These are phyloP conservation scores for Venturia oleaginea DNA, from an alignment of 2,329 filamentous ascomycete genomes.

Conservation along the genomic window DNA sequence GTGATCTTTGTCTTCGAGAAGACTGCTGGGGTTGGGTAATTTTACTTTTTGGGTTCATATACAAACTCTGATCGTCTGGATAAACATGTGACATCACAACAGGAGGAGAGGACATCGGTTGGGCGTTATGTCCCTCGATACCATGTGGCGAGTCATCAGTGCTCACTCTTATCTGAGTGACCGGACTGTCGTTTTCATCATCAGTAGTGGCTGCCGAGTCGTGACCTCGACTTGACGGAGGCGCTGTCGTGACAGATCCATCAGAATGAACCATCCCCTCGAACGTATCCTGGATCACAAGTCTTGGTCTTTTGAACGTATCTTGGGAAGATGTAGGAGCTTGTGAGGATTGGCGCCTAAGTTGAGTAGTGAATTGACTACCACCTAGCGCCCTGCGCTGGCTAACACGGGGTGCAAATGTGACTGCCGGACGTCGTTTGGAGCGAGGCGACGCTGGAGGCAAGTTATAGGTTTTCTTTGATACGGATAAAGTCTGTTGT, in stretches of 20 bases:
- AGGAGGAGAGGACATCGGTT: neutral
- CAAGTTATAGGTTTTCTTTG: neutral
- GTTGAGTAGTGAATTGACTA: neutral
- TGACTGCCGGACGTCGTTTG: neutral
- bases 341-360: slow-evolving; percentile 5
- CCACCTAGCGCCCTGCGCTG: neutral
- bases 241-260: slow-evolving; percentile 3
- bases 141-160: neutral
- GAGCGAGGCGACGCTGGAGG: neutral
- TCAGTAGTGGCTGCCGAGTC: neutral
- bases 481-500: neutral
- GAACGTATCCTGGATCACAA: slow-evolving; percentile 6
- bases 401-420: slow-evolving; percentile 3
- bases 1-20: slow-evolving; percentile 17
- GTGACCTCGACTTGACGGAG: slow-evolving; percentile 4
- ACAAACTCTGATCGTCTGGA: neutral
- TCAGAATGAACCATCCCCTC: slow-evolving; percentile 12
- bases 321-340: slow-evolving; percentile 2
- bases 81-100: neutral
- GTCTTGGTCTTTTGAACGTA: neutral
- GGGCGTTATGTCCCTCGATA: neutral
- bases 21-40: slow-evolving; percentile 13
- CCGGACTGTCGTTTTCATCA: neutral
- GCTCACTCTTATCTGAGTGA: neutral
- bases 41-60: neutral